Evolutionary conservation across 768 basidiomycete species (phyloP).

Genomic region (Leccinum aurantiacum): DNA sequence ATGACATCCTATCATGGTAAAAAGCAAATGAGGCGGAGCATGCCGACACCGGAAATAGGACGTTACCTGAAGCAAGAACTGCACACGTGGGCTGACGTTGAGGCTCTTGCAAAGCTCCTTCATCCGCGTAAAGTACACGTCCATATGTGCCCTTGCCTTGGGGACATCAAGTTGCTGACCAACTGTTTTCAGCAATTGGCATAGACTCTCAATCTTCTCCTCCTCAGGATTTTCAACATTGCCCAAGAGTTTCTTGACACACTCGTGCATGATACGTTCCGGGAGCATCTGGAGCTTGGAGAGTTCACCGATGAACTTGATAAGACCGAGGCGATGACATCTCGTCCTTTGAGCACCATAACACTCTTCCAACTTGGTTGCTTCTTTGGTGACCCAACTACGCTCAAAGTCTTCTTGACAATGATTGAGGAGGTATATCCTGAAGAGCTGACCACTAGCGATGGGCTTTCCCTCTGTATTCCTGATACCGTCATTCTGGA

Average conservation of each 20-base stretch:
- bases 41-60: background rate
- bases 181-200: conserved; percentile 89
- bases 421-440: conserved; percentile 93
- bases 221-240: conserved; percentile 96
- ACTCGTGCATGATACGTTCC: conserved; percentile 98
- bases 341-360: conserved; percentile 96
- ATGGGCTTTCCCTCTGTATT: conserved; percentile 84
- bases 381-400: conserved; percentile 89
- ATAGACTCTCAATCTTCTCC: conserved; percentile 95
- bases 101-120: conserved; percentile 71
- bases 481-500: conserved; percentile 86
- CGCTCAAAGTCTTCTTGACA: conserved; percentile 98
- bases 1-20: conserved; percentile 73
- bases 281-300: conserved; percentile 99
- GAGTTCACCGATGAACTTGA: conserved; percentile 97
- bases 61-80: conserved; percentile 91
- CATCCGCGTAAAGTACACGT: conserved; percentile 92
- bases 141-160: conserved; percentile 84
- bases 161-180: conserved; percentile 77
- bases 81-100: conserved; percentile 83
- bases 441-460: conserved; percentile 90
- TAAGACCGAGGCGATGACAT: conserved; percentile 92
- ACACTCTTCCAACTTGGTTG: conserved; percentile 66
- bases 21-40: background rate
- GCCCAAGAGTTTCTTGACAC: conserved; percentile 90